Conservation (phyloP, 2,329 filamentous ascomycete species). For the Fusarium globosum region DNA sequence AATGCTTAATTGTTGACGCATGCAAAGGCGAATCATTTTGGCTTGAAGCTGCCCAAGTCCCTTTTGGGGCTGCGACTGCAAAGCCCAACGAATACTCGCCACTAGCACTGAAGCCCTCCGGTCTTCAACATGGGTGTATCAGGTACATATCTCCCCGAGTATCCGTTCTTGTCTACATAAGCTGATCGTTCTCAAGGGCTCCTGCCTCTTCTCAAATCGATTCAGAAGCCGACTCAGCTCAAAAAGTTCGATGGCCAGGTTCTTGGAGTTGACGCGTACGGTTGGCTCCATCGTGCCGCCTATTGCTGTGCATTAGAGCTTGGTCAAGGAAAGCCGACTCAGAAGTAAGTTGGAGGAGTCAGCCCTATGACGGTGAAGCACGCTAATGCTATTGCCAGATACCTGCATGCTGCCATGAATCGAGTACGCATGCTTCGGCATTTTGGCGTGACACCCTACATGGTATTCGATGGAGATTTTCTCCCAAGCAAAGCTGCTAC, state of each 20-base stretch:
- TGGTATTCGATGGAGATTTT: conserved; percentile 96
- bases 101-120: conserved; percentile 18
- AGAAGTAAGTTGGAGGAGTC: conserved; percentile 69
- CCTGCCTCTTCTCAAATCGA: conserved; percentile 92
- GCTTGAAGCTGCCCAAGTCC: conserved; percentile 34
- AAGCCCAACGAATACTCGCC: conserved; percentile 19
- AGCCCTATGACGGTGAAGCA: background rate
- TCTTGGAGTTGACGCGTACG: conserved; percentile 95
- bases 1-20: conserved; percentile 33
- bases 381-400: conserved; percentile 61
- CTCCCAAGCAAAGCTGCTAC: conserved; percentile 93
- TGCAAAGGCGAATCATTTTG: conserved; percentile 19
- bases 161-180: background rate
- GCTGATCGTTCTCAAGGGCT: conserved; percentile 69
- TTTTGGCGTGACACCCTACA: conserved; percentile 92
- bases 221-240: conserved; percentile 87
- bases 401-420: conserved; percentile 89
- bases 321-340: conserved; percentile 87
- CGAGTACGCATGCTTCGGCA: conserved; percentile 94
- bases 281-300: conserved; percentile 95
- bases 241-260: conserved; percentile 90
- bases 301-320: conserved; percentile 91
- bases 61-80: conserved; percentile 30
- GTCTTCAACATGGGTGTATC: conserved; percentile 52
- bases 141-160: conserved; percentile 39